phyloP scores from a whole-genome alignment of 371 early-diverging fungal genomes.

The Ordospora pajunii region DNA sequence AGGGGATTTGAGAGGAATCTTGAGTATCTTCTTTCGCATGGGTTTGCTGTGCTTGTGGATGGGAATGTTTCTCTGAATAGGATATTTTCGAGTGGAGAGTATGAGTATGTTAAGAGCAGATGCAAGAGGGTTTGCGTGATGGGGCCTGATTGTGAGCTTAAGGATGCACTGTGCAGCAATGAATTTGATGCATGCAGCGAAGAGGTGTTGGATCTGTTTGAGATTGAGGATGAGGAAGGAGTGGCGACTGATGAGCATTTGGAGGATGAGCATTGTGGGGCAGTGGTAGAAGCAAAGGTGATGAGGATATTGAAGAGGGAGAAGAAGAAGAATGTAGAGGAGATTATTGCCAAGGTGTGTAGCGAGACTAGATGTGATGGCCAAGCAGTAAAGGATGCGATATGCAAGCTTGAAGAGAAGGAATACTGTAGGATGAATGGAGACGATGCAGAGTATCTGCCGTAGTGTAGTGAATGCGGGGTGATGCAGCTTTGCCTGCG shows the following conservation, averaged over 20 bases:
- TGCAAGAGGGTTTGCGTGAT: background rate
- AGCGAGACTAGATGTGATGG: background rate
- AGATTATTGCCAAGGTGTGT: background rate
- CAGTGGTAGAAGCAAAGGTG: background rate
- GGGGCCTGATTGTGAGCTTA: background rate
- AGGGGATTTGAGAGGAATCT: background rate
- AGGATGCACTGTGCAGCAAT: too few species aligned
- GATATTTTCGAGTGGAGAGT: background rate
- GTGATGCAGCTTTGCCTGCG: too few species aligned
- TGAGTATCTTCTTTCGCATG: slow-evolving; percentile 4
- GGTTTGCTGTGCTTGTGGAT: background rate
- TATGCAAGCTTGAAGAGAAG: background rate
- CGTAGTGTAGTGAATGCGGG: too few species aligned
- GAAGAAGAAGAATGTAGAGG: background rate
- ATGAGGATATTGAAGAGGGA: background rate
- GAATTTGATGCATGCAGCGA: background rate
- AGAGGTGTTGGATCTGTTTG: background rate
- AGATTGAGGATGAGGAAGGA: background rate
- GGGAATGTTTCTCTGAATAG: background rate
- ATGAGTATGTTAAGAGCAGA: background rate
- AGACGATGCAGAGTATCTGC: background rate
- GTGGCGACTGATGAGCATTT: background rate
- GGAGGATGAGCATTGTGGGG: background rate
- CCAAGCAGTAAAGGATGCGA: background rate
- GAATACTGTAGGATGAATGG: background rate